Base-by-base conservation (phyloP, 2,329 filamentous ascomycete species). In the Huntiella savannae region DNA sequence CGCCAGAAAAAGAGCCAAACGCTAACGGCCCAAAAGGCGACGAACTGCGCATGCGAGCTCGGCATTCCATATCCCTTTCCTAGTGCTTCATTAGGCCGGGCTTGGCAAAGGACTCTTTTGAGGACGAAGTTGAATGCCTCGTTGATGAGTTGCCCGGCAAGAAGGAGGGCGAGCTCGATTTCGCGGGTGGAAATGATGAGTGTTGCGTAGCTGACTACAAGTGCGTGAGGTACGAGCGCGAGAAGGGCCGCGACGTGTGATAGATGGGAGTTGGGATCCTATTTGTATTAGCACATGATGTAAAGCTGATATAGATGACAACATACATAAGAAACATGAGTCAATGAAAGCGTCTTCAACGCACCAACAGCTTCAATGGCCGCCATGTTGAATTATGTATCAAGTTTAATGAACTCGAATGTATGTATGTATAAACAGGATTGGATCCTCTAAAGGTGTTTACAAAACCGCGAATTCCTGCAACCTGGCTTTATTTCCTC, bases 51-150 rank as follows among this genome's bases (percentile, higher is more conserved):
- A 63, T 98, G 91, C 34, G 87, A 95, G 39, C 67, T 71, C 45
- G 91, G 91, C 92, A 98, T 98, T 55, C 91, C 92, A 59, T 98
- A 98, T 52, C 91, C 91, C 61, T 93, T 93, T 47, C 85, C 87
- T 57, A 87, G 77, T 70, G 68, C 79, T 75, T 80, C 80, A 52
- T 70, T 73, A 22, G 91, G 91, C 43, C 91, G 74, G 61, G 94
- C 84, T 62, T 96, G 85, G 58, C 88, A 91, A 60, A 98, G 88
- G 52, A 85, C 68, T 19, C 91, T 75, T 68, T 98, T 98, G 42
- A 98, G 68, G 3, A 70, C 64, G 61, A 92, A 94, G 63, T 98
- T 98, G 55, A 93, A 65, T 22, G 73, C 86, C 61, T 98, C 92
- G 66, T 88, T 96, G 43, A 71, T 77, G 62, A 96, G 75, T 62